phyloP scores from a whole-genome alignment of 1,284 basidiomycete genomes.

The Melampsora larici-populina region DNA sequence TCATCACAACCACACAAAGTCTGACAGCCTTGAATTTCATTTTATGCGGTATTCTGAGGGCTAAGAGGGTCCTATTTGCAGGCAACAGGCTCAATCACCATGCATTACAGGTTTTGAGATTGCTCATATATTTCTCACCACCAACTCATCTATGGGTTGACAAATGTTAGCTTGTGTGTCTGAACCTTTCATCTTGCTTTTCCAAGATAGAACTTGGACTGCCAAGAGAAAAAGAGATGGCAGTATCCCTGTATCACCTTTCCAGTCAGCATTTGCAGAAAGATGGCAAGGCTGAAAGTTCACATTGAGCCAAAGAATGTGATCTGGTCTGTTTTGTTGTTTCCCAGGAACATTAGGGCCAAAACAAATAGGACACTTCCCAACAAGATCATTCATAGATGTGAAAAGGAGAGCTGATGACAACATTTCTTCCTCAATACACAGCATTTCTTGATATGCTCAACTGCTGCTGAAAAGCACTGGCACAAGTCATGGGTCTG shows the following conservation, averaged over 20 bases:
- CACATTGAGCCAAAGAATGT: slow-evolving; percentile 8
- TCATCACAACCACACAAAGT: slow-evolving; percentile 10
- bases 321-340: background rate
- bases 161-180: background rate
- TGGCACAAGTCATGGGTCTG: background rate
- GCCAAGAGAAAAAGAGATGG: too few relatives aligned
- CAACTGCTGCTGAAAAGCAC: background rate
- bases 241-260: too few relatives aligned
- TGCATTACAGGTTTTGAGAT: too few relatives aligned
- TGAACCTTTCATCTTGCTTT: too few relatives aligned
- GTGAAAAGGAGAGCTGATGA: too few relatives aligned
- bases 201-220: too few relatives aligned
- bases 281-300: background rate
- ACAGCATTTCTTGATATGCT: slow-evolving; percentile 14
- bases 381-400: too few relatives aligned
- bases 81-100: too few relatives aligned
- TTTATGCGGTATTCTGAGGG: background rate
- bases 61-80: background rate
- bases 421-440: too few relatives aligned
- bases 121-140: too few relatives aligned
- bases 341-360: background rate
- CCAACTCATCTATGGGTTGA: background rate
- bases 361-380: slow-evolving; percentile 7
- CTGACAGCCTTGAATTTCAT: background rate
- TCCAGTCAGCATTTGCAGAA: too few relatives aligned